phyloP scores from a whole-genome alignment of 495 filamentous ascomycete genomes.

The Podospora bellae-mahoneyi region DNA sequence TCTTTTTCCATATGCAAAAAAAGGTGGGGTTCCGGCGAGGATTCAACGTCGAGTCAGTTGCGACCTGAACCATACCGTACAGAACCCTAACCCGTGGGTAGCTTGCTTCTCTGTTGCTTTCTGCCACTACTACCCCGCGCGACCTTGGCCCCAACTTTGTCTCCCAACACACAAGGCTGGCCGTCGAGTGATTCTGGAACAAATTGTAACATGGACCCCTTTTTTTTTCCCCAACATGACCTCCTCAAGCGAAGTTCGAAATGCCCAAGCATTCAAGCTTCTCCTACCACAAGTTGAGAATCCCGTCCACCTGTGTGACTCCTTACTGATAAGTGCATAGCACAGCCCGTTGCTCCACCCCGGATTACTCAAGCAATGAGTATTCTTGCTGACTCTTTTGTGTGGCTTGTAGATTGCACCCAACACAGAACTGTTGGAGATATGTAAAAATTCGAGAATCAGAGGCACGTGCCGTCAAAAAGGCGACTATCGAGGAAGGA shows the following conservation, averaged over 20 bases:
- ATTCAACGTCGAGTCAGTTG: slow-evolving; percentile 1
- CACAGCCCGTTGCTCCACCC: background rate
- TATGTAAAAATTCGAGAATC: background rate
- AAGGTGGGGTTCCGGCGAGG: slow-evolving; percentile 9
- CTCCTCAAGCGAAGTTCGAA: background rate
- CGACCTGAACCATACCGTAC: background rate
- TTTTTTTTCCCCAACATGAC: background rate
- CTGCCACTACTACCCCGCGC: background rate
- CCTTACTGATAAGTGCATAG: background rate
- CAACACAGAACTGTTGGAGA: too few relatives aligned
- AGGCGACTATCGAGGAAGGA: background rate
- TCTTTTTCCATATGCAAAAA: slow-evolving; percentile 16
- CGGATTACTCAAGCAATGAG: background rate
- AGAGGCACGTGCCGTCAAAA: background rate
- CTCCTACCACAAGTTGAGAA: background rate
- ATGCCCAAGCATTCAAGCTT: background rate
- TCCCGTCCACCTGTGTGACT: background rate
- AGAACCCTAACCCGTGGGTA: background rate
- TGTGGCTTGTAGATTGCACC: background rate
- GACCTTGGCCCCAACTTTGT: background rate
- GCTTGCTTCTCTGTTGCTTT: too few relatives aligned
- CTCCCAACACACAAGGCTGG: background rate
- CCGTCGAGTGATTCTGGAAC: background rate
- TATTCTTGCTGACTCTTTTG: background rate
- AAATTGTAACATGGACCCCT: background rate